Evolutionary conservation across 2,329 filamentous ascomycete species (phyloP).

Genomic region (Orbilia quercus): DNA sequence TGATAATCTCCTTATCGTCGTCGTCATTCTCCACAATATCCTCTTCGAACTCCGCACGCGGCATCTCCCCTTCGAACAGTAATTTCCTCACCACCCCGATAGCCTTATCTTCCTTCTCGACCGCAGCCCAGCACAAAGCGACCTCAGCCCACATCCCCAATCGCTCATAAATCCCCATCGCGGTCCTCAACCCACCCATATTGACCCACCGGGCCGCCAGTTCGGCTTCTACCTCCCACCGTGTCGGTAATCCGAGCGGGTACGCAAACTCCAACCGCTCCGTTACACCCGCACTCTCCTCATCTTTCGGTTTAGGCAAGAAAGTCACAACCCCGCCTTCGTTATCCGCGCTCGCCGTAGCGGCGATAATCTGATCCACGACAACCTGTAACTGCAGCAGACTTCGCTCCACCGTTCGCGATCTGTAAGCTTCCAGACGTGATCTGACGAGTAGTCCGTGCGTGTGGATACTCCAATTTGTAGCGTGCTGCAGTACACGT

Average conservation of each 20-base stretch:
- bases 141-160: conserved; percentile 95
- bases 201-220: conserved; percentile 91
- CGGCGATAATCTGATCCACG: conserved; percentile 92
- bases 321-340: conserved; percentile 66
- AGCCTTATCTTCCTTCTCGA: conserved; percentile 84
- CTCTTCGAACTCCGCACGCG: conserved; percentile 64
- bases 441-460: conserved; percentile 90
- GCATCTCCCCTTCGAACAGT: conserved; percentile 72
- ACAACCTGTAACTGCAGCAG: conserved; percentile 93
- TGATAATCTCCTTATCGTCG: conserved; percentile 69
- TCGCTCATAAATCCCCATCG: conserved; percentile 94
- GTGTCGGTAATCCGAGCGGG: conserved; percentile 81
- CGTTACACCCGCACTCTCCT: conserved; percentile 81
- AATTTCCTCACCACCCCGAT: conserved; percentile 79
- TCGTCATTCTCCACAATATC: conserved; percentile 66
- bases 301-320: conserved; percentile 69
- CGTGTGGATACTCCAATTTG: conserved; percentile 98
- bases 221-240: conserved; percentile 95
- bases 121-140: conserved; percentile 84
- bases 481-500: conserved; percentile 85
- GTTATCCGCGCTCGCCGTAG: conserved; percentile 70
- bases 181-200: conserved; percentile 86
- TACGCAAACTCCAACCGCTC: conserved; percentile 86
- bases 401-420: conserved; percentile 87
- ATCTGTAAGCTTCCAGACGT: conserved; percentile 86